Percentiles rank a stretch among this genome's conserved stretches.
Evolutionary conservation across 2,329 filamentous ascomycete species (phyloP).

Genomic region (Paraconiothyrium brasiliense): DNA sequence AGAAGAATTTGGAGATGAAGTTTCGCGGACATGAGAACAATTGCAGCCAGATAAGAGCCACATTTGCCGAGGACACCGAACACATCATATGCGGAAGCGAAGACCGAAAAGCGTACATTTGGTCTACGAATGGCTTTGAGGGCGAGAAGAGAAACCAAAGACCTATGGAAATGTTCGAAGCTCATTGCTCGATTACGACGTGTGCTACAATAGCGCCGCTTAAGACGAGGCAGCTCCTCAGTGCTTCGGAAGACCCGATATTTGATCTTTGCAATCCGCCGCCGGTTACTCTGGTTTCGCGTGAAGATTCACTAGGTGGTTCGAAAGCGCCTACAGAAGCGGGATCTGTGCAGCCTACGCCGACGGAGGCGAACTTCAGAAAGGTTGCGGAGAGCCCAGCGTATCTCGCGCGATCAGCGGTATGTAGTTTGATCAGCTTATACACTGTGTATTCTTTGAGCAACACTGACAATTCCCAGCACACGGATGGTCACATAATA

Average conservation of each 20-base stretch:
- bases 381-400: constrained; percentile 73
- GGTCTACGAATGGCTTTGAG: constrained; percentile 73
- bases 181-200: constrained; percentile 87
- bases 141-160: constrained; percentile 78
- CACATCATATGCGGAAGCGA: constrained; percentile 95
- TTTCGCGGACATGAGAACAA: constrained; percentile 91
- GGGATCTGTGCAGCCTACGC: constrained; percentile 46
- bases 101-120: constrained; percentile 88
- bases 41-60: constrained; percentile 88
- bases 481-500: constrained; percentile 87
- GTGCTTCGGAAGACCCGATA: constrained; percentile 87
- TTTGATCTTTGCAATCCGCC: constrained; percentile 97
- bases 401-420: constrained; percentile 75
- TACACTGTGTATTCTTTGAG: background rate
- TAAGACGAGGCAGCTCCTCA: constrained; percentile 78
- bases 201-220: constrained; percentile 86
- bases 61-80: constrained; percentile 84
- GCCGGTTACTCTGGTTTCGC: constrained; percentile 81
- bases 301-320: constrained; percentile 68
- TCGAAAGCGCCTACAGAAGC: constrained; percentile 59
- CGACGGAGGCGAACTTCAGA: constrained; percentile 47
- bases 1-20: constrained; percentile 87
- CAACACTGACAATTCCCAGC: constrained; percentile 48
- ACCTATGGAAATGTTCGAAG: constrained; percentile 88
- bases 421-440: background rate